Evolutionary conservation across 2,329 filamentous ascomycete species (phyloP).

Genomic region (Paraconiothyrium brasiliense): DNA sequence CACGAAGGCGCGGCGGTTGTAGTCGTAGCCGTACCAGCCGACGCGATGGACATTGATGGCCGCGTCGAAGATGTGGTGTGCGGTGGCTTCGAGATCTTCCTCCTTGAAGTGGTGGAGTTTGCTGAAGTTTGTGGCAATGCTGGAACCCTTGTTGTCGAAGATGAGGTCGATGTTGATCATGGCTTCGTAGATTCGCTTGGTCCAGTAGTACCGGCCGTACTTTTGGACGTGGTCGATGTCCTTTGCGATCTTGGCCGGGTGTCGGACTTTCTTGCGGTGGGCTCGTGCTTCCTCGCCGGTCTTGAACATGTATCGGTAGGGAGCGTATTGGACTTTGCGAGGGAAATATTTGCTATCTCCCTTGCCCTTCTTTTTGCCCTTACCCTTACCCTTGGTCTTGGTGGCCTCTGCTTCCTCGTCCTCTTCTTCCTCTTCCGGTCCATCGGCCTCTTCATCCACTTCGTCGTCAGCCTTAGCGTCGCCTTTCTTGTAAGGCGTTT

Average conservation of each 20-base stretch:
- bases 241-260: conserved; percentile 23
- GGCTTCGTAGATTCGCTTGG: conserved; percentile 39
- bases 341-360: background rate
- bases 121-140: conserved; percentile 33
- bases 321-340: conserved; percentile 21
- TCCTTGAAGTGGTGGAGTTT: background rate
- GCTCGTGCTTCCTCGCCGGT: conserved; percentile 28
- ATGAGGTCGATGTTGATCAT: conserved; percentile 37
- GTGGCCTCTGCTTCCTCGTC: background rate
- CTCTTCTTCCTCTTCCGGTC: background rate
- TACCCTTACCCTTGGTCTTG: background rate
- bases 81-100: conserved; percentile 39
- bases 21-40: conserved; percentile 29
- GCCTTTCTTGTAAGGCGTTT: background rate
- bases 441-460: background rate
- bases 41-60: conserved; percentile 35
- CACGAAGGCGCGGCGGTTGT: conserved; percentile 37
- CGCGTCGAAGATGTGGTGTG: conserved; percentile 42
- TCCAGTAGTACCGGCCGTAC: conserved; percentile 41
- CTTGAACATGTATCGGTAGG: conserved; percentile 29
- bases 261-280: conserved; percentile 28
- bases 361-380: background rate
- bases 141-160: conserved; percentile 26
- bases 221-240: conserved; percentile 35
- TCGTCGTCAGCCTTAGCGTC: background rate